These are phyloP conservation scores for Aspergillus piperis DNA, from an alignment of 2,329 filamentous ascomycete species.

Conservation along the genomic window DNA sequence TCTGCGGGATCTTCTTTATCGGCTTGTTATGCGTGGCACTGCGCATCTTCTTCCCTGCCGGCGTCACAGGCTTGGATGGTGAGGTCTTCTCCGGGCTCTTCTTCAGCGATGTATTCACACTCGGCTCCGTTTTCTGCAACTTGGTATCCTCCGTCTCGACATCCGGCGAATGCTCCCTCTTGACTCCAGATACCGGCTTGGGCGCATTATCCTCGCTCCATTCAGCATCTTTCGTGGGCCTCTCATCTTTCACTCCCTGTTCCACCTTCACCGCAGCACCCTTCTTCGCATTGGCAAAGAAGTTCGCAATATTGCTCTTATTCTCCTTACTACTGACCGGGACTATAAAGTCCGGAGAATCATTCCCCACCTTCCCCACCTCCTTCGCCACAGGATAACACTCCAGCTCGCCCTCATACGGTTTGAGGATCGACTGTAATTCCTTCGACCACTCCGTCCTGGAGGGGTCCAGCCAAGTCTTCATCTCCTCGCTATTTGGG, in stretches of 20 bases:
- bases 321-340: constrained; percentile 84
- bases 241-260: constrained; percentile 23
- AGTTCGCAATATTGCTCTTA: constrained; percentile 91
- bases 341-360: constrained; percentile 79
- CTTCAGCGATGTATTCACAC: constrained; percentile 24
- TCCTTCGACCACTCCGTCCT: constrained; percentile 73
- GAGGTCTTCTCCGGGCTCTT: constrained; percentile 38
- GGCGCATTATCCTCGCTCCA: constrained; percentile 56
- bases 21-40: constrained; percentile 61
- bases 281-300: constrained; percentile 67
- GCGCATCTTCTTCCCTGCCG: constrained; percentile 47
- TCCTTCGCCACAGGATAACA: constrained; percentile 84
- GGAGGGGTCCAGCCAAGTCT: constrained; percentile 75
- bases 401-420: constrained; percentile 76
- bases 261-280: constrained; percentile 25
- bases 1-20: constrained; percentile 45
- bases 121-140: constrained; percentile 25
- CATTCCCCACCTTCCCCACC: constrained; percentile 91
- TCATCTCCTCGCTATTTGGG: constrained; percentile 68
- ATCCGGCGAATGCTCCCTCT: constrained; percentile 49
- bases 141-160: constrained; percentile 23
- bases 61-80: constrained; percentile 26
- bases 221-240: constrained; percentile 45
- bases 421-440: constrained; percentile 75
- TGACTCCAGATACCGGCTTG: constrained; percentile 48